A percentile compares a stretch with the other conserved stretches of the same genome.
These are phyloP conservation scores for Nyctanthes arbortristis DNA, from an alignment of 257 asterid genomes.

Conservation along the genomic window DNA sequence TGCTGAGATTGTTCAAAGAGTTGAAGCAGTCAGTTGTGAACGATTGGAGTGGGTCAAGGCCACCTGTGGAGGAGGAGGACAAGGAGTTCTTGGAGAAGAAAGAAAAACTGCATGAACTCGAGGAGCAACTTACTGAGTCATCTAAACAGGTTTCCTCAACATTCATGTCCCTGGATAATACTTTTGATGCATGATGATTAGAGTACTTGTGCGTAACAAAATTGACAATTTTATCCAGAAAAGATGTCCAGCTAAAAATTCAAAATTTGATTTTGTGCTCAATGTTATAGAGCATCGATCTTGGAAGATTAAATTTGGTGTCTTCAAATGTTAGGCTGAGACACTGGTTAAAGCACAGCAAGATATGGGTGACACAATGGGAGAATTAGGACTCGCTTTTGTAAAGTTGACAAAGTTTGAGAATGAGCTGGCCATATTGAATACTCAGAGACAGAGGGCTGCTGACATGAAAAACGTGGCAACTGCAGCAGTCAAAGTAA, in stretches of 20 bases:
- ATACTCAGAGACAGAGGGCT: slow-evolving; percentile 72
- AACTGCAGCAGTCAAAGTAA: slow-evolving; percentile 82
- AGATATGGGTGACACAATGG: slow-evolving; percentile 87
- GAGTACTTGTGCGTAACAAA: not conserved
- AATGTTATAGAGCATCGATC: slow-evolving; percentile 2
- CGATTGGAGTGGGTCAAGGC: slow-evolving; percentile 82
- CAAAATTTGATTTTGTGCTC: slow-evolving; percentile 5
- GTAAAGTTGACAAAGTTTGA: slow-evolving; percentile 85
- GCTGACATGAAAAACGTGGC: slow-evolving; percentile 79
- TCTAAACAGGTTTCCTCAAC: slow-evolving; percentile 66
- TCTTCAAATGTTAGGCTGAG: slow-evolving; percentile 67
- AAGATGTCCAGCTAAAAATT: not conserved
- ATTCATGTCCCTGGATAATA: slow-evolving; percentile 14
- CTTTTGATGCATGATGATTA: slow-evolving; percentile 2
- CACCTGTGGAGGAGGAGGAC: slow-evolving; percentile 81
- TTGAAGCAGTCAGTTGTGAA: slow-evolving; percentile 90
- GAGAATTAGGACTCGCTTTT: slow-evolving; percentile 84
- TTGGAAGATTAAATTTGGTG: slow-evolving; percentile 10
- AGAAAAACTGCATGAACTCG: slow-evolving; percentile 65
- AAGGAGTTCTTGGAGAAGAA: slow-evolving; percentile 81
- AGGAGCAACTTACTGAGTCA: slow-evolving; percentile 80
- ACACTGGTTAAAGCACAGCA: slow-evolving; percentile 83
- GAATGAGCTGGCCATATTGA: slow-evolving; percentile 62
- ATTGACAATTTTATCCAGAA: slow-evolving; percentile 5
- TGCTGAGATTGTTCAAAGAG: slow-evolving; percentile 91